phyloP scores from a whole-genome alignment of 2,329 filamentous ascomycete species.

The Rhinocladiella similis region DNA sequence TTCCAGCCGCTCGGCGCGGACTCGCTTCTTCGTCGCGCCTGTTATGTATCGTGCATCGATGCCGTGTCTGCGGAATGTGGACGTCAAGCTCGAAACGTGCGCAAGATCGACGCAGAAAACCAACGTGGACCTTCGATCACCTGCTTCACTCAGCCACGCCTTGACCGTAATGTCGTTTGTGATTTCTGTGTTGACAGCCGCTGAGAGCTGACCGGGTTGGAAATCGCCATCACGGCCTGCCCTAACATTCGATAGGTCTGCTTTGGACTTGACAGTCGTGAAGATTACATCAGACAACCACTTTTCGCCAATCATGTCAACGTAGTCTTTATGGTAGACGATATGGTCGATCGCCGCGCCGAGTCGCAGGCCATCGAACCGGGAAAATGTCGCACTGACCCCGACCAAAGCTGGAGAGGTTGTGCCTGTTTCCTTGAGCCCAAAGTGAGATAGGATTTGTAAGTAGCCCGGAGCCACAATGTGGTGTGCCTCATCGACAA shows the following conservation, averaged over 20 bases:
- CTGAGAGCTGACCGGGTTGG: slow-evolving; percentile 71
- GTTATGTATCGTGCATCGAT: slow-evolving; percentile 87
- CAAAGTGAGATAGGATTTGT: slow-evolving; percentile 74
- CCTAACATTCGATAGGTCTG: slow-evolving; percentile 73
- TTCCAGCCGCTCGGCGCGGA: slow-evolving; percentile 69
- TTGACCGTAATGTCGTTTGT: slow-evolving; percentile 83
- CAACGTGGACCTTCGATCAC: slow-evolving; percentile 75
- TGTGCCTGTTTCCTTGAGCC: slow-evolving; percentile 56
- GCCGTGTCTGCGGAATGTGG: slow-evolving; percentile 72
- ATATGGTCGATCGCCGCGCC: slow-evolving; percentile 90
- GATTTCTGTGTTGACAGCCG: slow-evolving; percentile 75
- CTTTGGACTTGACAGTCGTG: slow-evolving; percentile 83
- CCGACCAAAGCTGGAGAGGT: slow-evolving; percentile 72
- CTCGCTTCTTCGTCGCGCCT: slow-evolving; percentile 69
- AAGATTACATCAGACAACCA: slow-evolving; percentile 93
- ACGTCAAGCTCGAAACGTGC: slow-evolving; percentile 75
- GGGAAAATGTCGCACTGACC: slow-evolving; percentile 78
- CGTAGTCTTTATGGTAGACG: slow-evolving; percentile 86
- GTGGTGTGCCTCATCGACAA: slow-evolving; percentile 97
- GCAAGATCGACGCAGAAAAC: slow-evolving; percentile 91
- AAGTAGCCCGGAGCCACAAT: slow-evolving; percentile 85
- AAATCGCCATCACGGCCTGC: slow-evolving; percentile 73
- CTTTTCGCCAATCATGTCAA: slow-evolving; percentile 81
- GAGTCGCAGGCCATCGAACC: slow-evolving; percentile 80
- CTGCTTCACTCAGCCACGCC: slow-evolving; percentile 78